These are phyloP conservation scores for Ophiostoma pallidulum DNA, from an alignment of 2,329 filamentous ascomycete species.

Conservation along the genomic window DNA sequence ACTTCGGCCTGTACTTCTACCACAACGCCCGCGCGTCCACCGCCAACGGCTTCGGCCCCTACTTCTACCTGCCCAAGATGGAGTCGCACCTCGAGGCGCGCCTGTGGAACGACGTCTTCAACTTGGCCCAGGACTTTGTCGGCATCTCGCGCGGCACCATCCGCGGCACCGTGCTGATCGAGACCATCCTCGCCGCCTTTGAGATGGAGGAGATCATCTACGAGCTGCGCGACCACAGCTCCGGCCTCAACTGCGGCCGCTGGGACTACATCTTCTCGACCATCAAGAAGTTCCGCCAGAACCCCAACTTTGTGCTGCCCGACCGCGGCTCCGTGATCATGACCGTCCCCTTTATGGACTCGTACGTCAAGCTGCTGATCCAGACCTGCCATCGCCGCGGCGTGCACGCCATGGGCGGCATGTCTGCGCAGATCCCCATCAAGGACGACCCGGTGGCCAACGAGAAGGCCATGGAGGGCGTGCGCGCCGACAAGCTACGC, in stretches of 20 bases:
- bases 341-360: conserved; percentile 97
- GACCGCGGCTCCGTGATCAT: conserved; percentile 89
- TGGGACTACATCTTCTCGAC: conserved; percentile 99
- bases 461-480: conserved; percentile 85
- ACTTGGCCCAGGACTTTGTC: conserved; percentile 87
- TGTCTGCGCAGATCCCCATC: conserved; percentile 98
- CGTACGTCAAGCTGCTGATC: conserved; percentile 94
- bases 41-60: conserved; percentile 75
- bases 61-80: conserved; percentile 98
- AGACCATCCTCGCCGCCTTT: conserved; percentile 95
- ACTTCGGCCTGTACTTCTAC: conserved; percentile 98
- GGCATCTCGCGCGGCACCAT: conserved; percentile 86
- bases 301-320: conserved; percentile 84
- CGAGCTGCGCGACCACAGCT: conserved; percentile 91
- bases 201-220: conserved; percentile 99
- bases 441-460: conserved; percentile 89
- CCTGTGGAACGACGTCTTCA: conserved; percentile 98
- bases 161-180: conserved; percentile 88
- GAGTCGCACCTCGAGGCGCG: conserved; percentile 94
- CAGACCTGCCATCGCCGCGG: conserved; percentile 95
- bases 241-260: conserved; percentile 93
- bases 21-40: conserved; percentile 90
- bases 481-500: conserved; percentile 90
- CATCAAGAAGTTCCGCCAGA: conserved; percentile 98
- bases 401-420: conserved; percentile 98